Evolutionary conservation across 2,329 filamentous ascomycete genomes (phyloP).

Genomic region (Daldinia eschscholtzii): DNA sequence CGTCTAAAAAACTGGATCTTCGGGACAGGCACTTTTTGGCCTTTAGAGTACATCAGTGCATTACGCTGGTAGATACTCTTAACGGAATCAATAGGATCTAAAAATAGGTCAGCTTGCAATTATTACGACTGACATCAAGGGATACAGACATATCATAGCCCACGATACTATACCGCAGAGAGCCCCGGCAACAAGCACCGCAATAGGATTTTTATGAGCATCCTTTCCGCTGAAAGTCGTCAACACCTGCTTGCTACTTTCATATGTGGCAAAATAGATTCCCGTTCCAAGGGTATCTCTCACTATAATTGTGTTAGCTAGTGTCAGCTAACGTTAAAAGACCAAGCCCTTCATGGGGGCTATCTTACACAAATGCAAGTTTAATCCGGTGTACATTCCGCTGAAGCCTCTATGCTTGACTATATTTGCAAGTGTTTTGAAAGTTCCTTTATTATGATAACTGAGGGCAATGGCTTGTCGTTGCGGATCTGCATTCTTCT

Average conservation of each 20-base stretch:
- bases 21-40: conserved; percentile 73
- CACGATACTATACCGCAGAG: conserved; percentile 87
- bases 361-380: conserved; percentile 78
- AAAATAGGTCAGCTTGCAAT: conserved; percentile 28
- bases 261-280: conserved; percentile 91
- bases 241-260: conserved; percentile 85
- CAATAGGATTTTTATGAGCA: conserved; percentile 81
- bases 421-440: conserved; percentile 81
- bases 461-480: conserved; percentile 73
- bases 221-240: conserved; percentile 79
- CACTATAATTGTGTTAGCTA: conserved; percentile 62
- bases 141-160: conserved; percentile 76
- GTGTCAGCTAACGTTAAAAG: not conserved
- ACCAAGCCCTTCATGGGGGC: not conserved
- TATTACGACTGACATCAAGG: conserved; percentile 11
- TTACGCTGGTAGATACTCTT: conserved; percentile 90
- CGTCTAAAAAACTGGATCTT: conserved; percentile 83
- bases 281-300: conserved; percentile 85
- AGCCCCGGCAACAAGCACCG: conserved; percentile 82
- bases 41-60: conserved; percentile 76
- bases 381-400: conserved; percentile 85
- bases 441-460: conserved; percentile 82
- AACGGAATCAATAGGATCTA: conserved; percentile 81
- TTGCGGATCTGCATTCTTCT: conserved; percentile 62
- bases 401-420: conserved; percentile 78